Base-by-base conservation (phyloP, 1,139 yeast species). In the Saccharomyces hybrid region DNA sequence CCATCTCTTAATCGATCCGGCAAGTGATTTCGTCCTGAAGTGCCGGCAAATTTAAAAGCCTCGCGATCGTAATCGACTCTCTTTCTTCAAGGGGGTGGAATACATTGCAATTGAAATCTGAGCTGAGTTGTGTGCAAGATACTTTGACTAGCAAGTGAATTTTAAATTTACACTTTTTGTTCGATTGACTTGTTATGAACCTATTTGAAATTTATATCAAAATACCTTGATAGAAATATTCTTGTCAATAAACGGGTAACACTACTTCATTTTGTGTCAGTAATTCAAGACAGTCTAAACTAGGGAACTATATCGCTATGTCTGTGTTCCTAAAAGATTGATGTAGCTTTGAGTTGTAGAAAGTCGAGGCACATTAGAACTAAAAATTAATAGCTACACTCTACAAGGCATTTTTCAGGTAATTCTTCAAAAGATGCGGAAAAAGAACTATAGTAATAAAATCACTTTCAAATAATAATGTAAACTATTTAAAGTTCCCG, bases 21-120 rank as follows among this genome's bases (percentile, higher is more conserved):
- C 16, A 19, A 38, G 12, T 24, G n/a, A 38, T 38, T 16, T 38
- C n/a, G 24, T 38, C 44, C 44, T 38, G 19, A 19, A 24, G 26
- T 16, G n/a, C 12, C 48, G 28, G 53, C 26, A 46, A 54, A 56
- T 19, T 21, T 38, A 16, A 38, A 38, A 6, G 44, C 11, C 11
- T 38, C 44, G 14, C 31, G 44, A 29, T 31, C 24, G 12, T 50
- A 50, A 31, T 50, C 52, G 29, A 44, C 26, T 11, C 52, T 47
- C n/a, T n/a, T 42, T 50, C n/a, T 50, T 50, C n/a, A 50, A 29
- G n/a, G 52, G 52, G n/a, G 52, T 50, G 5, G 52, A 50, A 44
- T 50, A 50, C 52, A 50, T 50, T 31, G 16, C 14, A 21, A 14
- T 47, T 49, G 14, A 14, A 49, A 7, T 24, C 26, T 12, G 12